phyloP scores from a whole-genome alignment of 495 filamentous ascomycete genomes.

The Echria macrotheca region DNA sequence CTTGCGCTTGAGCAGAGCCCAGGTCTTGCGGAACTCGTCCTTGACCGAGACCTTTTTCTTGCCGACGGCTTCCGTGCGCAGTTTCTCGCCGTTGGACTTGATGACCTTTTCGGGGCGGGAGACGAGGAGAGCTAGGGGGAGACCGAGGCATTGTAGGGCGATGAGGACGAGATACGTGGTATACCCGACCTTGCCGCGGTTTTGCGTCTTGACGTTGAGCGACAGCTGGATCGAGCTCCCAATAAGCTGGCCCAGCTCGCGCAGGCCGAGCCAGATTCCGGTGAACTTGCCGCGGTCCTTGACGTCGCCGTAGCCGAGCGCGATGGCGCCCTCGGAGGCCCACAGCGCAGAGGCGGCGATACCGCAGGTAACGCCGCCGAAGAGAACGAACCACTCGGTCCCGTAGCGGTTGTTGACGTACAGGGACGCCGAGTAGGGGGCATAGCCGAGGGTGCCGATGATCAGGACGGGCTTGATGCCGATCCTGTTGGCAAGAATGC shows the following conservation, averaged over 20 bases:
- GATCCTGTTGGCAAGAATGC: slow-evolving; percentile 48
- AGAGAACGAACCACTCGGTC: slow-evolving; percentile 51
- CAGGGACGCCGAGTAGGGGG: slow-evolving; percentile 50
- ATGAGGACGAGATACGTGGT: slow-evolving; percentile 52
- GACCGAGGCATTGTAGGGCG: slow-evolving; percentile 46
- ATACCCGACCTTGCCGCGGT: slow-evolving; percentile 50
- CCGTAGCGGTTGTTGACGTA: slow-evolving; percentile 57
- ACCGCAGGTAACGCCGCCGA: slow-evolving; percentile 52
- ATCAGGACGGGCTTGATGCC: slow-evolving; percentile 49
- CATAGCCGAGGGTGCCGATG: slow-evolving; percentile 51
- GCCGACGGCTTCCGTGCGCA: slow-evolving; percentile 26
- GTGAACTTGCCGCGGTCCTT: slow-evolving; percentile 51
- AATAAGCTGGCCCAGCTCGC: slow-evolving; percentile 51
- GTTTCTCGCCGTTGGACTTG: slow-evolving; percentile 41
- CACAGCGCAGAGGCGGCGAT: slow-evolving; percentile 52
- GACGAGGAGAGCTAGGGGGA: slow-evolving; percentile 47
- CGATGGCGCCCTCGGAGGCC: slow-evolving; percentile 54
- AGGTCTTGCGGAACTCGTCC: slow-evolving; percentile 43
- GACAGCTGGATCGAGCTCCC: slow-evolving; percentile 53
- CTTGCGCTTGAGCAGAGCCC: slow-evolving; percentile 39
- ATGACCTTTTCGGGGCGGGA: slow-evolving; percentile 53
- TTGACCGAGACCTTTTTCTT: slow-evolving; percentile 35
- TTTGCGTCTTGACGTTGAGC: slow-evolving; percentile 42
- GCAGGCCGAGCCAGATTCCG: slow-evolving; percentile 54
- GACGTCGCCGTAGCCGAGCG: slow-evolving; percentile 50